Evolutionary conservation across 2,329 filamentous ascomycete species (phyloP).

Genomic region (Pseudocercospora crystallina): DNA sequence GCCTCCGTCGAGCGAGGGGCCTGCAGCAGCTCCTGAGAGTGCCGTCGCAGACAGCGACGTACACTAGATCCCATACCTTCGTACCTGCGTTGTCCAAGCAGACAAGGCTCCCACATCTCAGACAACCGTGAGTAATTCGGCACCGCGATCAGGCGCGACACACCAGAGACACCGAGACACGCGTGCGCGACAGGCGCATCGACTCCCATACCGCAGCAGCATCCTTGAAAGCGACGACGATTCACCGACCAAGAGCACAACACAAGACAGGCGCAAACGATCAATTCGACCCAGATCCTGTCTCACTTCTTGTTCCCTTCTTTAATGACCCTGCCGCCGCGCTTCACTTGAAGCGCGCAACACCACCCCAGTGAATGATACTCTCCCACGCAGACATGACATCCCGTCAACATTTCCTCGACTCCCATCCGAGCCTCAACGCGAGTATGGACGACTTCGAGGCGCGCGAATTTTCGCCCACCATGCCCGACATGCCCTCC

Average conservation of each 20-base stretch:
- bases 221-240: too few species aligned
- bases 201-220: too few species aligned
- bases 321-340: slow-evolving; percentile 1
- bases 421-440: slow-evolving; percentile 58
- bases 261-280: slow-evolving; percentile 6
- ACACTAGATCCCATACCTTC: too few species aligned
- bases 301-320: slow-evolving; percentile 9
- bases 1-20: too few species aligned
- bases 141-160: too few species aligned
- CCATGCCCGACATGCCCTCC: slow-evolving; percentile 55
- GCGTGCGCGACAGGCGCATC: slow-evolving; percentile 7
- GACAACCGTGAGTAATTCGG: too few species aligned
- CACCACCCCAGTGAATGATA: slow-evolving; percentile 16
- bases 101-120: too few species aligned
- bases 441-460: slow-evolving; percentile 65
- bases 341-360: slow-evolving; percentile 14
- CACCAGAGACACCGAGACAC: not conserved
- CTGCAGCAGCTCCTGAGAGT: too few species aligned
- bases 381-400: slow-evolving; percentile 18
- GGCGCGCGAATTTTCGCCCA: slow-evolving; percentile 53
- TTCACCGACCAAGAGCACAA: too few species aligned
- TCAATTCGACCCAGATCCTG: slow-evolving; percentile 11
- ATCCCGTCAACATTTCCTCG: slow-evolving; percentile 23
- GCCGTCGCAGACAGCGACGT: too few species aligned
- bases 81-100: too few species aligned